These are phyloP conservation scores for Malassezia restricta DNA, from an alignment of 1,284 basidiomycete species.

Conservation along the genomic window DNA sequence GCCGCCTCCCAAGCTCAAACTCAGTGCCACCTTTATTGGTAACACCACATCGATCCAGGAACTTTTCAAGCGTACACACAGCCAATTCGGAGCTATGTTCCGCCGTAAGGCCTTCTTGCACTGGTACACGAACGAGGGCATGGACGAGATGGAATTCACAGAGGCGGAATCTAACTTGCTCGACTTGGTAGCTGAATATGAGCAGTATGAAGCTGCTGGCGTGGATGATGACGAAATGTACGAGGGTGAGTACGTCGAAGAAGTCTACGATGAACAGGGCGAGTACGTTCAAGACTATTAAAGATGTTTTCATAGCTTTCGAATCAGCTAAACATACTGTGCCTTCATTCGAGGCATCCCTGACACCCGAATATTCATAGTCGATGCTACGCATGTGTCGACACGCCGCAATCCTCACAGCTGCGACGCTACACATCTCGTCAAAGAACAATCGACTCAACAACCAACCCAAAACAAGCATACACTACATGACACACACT, in stretches of 20 bases:
- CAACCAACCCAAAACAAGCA: too few species aligned
- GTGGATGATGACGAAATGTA: slow-evolving; percentile 47
- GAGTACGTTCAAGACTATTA: slow-evolving; percentile 13
- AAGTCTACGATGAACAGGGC: slow-evolving; percentile 22
- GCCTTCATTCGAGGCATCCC: neutral
- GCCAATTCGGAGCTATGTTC: slow-evolving; percentile 46
- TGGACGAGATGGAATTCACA: slow-evolving; percentile 48
- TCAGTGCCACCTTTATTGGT: slow-evolving; percentile 46
- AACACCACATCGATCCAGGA: slow-evolving; percentile 47
- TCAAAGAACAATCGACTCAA: too few species aligned
- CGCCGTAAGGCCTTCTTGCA: slow-evolving; percentile 47
- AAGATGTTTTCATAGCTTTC: neutral
- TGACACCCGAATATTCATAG: too few species aligned
- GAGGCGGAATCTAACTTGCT: slow-evolving; percentile 46
- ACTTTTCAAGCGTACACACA: slow-evolving; percentile 44
- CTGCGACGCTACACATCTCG: too few species aligned
- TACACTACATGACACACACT: too few species aligned
- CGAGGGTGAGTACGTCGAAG: slow-evolving; percentile 30
- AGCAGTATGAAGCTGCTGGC: slow-evolving; percentile 48
- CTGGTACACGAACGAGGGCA: slow-evolving; percentile 47
- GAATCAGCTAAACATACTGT: neutral
- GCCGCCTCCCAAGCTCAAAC: slow-evolving; percentile 40
- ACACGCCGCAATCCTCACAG: too few species aligned
- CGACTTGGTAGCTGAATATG: slow-evolving; percentile 48
- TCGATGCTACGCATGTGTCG: too few species aligned